Percentiles rank a stretch among this genome's conserved stretches.
These are phyloP conservation scores for Yamadazyma friedrichii DNA, from an alignment of 1,139 yeast species.

Conservation along the genomic window DNA sequence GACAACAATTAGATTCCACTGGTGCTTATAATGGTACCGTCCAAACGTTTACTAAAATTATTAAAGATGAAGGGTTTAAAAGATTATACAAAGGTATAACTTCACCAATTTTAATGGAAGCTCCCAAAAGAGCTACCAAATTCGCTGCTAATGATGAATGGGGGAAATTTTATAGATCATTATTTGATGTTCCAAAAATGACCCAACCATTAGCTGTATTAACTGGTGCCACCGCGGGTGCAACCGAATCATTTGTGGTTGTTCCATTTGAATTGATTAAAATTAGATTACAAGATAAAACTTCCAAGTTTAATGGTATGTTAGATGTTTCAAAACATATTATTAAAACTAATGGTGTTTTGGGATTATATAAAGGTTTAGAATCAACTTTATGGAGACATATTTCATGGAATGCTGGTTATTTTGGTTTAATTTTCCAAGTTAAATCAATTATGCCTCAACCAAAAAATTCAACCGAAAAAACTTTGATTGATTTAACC, in stretches of 20 bases:
- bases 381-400: constrained; percentile 99
- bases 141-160: constrained; percentile 98
- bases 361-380: constrained; percentile 89
- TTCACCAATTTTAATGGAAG: constrained; percentile 98
- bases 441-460: constrained; percentile 76
- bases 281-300: constrained; percentile 87
- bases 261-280: constrained; percentile 91
- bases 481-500: constrained; percentile 80
- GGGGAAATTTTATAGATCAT: constrained; percentile 77
- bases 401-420: constrained; percentile 95
- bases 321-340: constrained; percentile 78
- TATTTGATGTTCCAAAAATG: constrained; percentile 69
- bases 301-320: constrained; percentile 82
- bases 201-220: constrained; percentile 82
- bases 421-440: constrained; percentile 92
- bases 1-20: constrained; percentile 82
- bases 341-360: constrained; percentile 68
- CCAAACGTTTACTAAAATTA: constrained; percentile 79
- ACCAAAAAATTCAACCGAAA: constrained; percentile 65
- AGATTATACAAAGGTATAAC: constrained; percentile 89
- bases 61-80: constrained; percentile 79
- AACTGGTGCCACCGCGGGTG: constrained; percentile 99
- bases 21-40: constrained; percentile 78
- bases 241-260: constrained; percentile 92
- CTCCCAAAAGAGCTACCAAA: constrained; percentile 98